Base-by-base conservation (phyloP, 2,329 filamentous ascomycete species). In the Chaetomiaceae sp. region DNA sequence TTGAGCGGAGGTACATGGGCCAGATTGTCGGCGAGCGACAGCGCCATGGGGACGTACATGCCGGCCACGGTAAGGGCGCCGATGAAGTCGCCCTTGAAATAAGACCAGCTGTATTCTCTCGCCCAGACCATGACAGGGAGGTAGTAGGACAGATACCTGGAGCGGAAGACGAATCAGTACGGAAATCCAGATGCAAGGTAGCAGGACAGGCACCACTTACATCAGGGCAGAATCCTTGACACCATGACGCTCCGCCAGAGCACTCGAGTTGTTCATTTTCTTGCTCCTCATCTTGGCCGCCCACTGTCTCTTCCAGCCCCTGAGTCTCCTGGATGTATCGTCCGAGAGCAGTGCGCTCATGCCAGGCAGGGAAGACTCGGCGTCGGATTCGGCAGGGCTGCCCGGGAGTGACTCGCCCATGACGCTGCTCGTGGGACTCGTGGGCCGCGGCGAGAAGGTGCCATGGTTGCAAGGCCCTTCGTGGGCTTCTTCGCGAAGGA, bases 31-130 rank as follows among this genome's bases (percentile, higher is more conserved):
- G 93, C 90, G 57, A 95, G 86, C 0, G 93, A 97, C 13, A 99
- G 79, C 0, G 90, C 87, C 91, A 99, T 96, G 45, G 93, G 93
- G 33, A 99, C 86, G 68, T 99, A 99, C 72, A 99, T 93, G 21
- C 91, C 96, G n/a, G 92, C 89, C 73, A 99, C 86, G n/a, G 93
- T 97, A 56, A 97, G 68, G 43, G 92, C 91, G 8, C 92, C 86
- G 13, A 95, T 75, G 16, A 97, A 71, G 68, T 99, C 93, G 42
- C 93, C 93, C 60, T 85, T 82, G 42, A 97, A 69, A 68, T 88
- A 96, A 3, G 82, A 79, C 78, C 82, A 84, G 60, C 80, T 82
- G 69, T 99, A 99, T 70, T 96, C 89, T 46, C 76, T 77, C 55
- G 95, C 85, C 93, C 93, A 99, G 57, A 86, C 90, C 58, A 96